Evolutionary conservation across 164 flowering plant genomes (phyloP), one percentile per base, ranked within the genome.

Genomic region (Liriodendron chinense): DNA sequence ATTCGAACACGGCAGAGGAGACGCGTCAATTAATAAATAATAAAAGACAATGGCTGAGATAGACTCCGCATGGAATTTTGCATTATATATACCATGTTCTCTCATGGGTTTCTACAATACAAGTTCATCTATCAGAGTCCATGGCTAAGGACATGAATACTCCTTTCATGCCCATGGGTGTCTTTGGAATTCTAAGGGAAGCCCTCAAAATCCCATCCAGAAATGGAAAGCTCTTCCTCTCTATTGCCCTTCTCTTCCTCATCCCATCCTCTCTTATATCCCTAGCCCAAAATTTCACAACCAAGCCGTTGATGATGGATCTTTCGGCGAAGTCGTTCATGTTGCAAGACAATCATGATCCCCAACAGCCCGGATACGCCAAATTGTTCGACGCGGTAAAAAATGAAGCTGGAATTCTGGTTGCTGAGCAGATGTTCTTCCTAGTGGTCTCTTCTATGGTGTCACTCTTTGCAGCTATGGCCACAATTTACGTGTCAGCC

Each of bases 361-460:
- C 66, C 20, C 68, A 70, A 24, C 70, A 47, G 47, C 12, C 14
- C 1, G 71, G 47, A 7, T 34, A 21, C 7, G 49, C 67, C 7
- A 34, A 68, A 8, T 2, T 16, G 6, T 1, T n/a, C 1, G 16
- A 25, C 1, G 13, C 6, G 34, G 16, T 65, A 10, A 24, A 24
- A 13, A 49, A 71, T 34, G 78, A 56, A 1, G 8, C 72, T 8
- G 2, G 21, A 53, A 7, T 57, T 49, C 10, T 81, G 2, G 5
- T 75, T 8, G 64, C 48, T 24, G 24, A 66, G 34, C 77, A 78
- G 56, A 1, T 47, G 0, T 5, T 76, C 71, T 81, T 76, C 75
- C 13, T 69, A 0, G 1, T 75, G 3, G 62, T 69, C 22, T 62
- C 57, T 69, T 78, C 48, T 21, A n/a, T 25, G 9, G 6, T 80